Percentiles rank a stretch among this genome's conserved stretches.
These are phyloP conservation scores for Priceomyces medius DNA, from an alignment of 805 yeast species.

Conservation along the genomic window DNA sequence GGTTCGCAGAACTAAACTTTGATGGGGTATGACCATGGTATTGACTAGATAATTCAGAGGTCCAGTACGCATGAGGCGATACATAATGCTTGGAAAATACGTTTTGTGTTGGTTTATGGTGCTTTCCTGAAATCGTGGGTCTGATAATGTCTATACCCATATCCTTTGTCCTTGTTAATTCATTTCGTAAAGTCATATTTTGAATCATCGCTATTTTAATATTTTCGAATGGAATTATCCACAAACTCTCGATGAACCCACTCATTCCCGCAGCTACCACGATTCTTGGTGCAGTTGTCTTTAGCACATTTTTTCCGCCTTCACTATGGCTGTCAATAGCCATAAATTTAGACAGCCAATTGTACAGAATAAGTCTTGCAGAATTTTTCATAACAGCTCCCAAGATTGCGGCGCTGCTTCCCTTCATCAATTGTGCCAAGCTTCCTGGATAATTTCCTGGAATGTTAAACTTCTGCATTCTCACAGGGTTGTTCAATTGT, in stretches of 20 bases:
- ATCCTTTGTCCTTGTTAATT: slow-evolving; percentile 19
- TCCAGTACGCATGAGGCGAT: slow-evolving; percentile 43
- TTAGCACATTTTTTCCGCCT: slow-evolving; percentile 43
- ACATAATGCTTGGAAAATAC: slow-evolving; percentile 33
- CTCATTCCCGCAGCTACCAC: slow-evolving; percentile 84
- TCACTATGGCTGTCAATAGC: slow-evolving; percentile 40
- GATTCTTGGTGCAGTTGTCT: slow-evolving; percentile 73
- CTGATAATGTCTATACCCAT: slow-evolving; percentile 29
- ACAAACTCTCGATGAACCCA: slow-evolving; percentile 76
- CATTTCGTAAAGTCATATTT: slow-evolving; percentile 43
- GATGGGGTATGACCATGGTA: slow-evolving; percentile 20
- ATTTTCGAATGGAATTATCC: slow-evolving; percentile 89
- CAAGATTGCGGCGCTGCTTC: slow-evolving; percentile 71
- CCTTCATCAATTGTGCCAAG: slow-evolving; percentile 44
- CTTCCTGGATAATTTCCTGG: slow-evolving; percentile 33
- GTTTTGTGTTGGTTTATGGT: slow-evolving; percentile 23
- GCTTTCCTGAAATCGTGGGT: slow-evolving; percentile 19
- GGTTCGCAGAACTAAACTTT: slow-evolving; percentile 17
- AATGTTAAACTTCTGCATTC: slow-evolving; percentile 33
- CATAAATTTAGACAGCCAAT: slow-evolving; percentile 69
- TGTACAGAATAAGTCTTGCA: slow-evolving; percentile 72
- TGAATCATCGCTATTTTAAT: slow-evolving; percentile 80
- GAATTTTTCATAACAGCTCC: slow-evolving; percentile 76
- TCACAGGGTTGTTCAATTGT: slow-evolving; percentile 52
- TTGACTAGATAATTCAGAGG: slow-evolving; percentile 32